phyloP scores from a whole-genome alignment of 192 early-diverging fungal genomes.

The Kickxella alabastrina region DNA sequence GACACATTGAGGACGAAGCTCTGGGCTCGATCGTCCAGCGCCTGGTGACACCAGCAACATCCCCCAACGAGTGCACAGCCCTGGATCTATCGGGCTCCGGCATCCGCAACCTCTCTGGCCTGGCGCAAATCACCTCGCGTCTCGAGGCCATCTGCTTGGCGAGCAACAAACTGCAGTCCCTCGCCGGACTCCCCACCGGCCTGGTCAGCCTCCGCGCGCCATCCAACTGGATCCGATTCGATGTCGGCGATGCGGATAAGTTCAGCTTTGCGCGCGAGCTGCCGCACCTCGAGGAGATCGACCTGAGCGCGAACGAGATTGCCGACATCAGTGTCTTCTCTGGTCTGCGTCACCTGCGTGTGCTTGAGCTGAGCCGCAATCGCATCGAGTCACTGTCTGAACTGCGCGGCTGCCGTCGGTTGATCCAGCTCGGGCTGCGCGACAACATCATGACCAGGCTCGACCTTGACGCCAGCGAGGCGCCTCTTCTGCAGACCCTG shows the following conservation, averaged over 20 bases:
- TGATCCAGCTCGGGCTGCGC: conserved; percentile 30
- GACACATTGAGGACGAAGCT: conserved; percentile 40
- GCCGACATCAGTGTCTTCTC: conserved; percentile 45
- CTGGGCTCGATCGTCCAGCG: conserved; percentile 47
- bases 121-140: conserved; percentile 35
- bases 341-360: conserved; percentile 38
- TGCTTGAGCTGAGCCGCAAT: conserved; percentile 39
- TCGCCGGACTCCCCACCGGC: conserved; percentile 35
- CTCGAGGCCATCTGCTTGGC: conserved; percentile 41
- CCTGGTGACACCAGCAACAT: conserved; percentile 34
- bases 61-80: conserved; percentile 39
- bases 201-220: conserved; percentile 37
- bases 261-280: conserved; percentile 47
- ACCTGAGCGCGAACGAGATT: conserved; percentile 46
- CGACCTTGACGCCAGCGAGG: conserved; percentile 32
- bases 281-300: conserved; percentile 47
- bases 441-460: conserved; percentile 39
- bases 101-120: conserved; percentile 38
- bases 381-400: conserved; percentile 32
- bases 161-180: conserved; percentile 39
- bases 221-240: conserved; percentile 49
- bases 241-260: conserved; percentile 10
- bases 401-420: conserved; percentile 34
- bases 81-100: conserved; percentile 41
- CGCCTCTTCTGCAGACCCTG: conserved; percentile 33